Evolutionary conservation across 441 rosid species (phyloP).

Genomic region (Jatropha podagrica): DNA sequence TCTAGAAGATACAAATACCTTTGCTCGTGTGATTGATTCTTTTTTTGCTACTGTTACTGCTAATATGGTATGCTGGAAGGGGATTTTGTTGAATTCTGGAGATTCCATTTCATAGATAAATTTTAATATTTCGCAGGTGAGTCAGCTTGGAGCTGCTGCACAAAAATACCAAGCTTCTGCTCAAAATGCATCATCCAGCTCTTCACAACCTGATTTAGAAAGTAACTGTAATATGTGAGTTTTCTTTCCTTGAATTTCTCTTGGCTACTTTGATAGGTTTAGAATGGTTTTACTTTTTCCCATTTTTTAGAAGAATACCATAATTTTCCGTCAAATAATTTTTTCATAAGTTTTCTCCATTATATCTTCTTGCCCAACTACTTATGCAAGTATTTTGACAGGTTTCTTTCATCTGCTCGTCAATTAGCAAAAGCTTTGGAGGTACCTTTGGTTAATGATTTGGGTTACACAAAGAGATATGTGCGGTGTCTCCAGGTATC

Average conservation of each 20-base stretch:
- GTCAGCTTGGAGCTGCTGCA: constrained; percentile 85
- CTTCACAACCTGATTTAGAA: constrained; percentile 71
- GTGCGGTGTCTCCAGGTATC: constrained; percentile 85
- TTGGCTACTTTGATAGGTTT: not conserved
- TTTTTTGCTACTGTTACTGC: not conserved
- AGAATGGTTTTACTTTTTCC: not conserved
- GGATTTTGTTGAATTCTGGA: constrained; percentile 1
- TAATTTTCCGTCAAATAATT: not conserved
- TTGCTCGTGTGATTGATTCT: not conserved
- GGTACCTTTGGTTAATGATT: constrained; percentile 89
- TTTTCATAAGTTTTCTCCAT: not conserved
- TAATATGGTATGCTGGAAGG: constrained; percentile 10
- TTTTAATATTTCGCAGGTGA: constrained; percentile 49
- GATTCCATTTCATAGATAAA: not conserved
- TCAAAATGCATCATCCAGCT: constrained; percentile 71
- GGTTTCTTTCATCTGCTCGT: constrained; percentile 93
- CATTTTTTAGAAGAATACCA: not conserved
- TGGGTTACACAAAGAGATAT: constrained; percentile 93
- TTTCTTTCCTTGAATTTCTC: not conserved
- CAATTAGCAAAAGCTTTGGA: constrained; percentile 94
- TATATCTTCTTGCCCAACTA: not conserved
- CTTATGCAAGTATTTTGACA: not conserved
- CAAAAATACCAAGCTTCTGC: constrained; percentile 85
- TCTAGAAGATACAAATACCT: not conserved
- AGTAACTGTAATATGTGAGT: constrained; percentile 81